Base-by-base conservation (phyloP, 768 basidiomycete species). In the Mycena rebaudengoi region DNA sequence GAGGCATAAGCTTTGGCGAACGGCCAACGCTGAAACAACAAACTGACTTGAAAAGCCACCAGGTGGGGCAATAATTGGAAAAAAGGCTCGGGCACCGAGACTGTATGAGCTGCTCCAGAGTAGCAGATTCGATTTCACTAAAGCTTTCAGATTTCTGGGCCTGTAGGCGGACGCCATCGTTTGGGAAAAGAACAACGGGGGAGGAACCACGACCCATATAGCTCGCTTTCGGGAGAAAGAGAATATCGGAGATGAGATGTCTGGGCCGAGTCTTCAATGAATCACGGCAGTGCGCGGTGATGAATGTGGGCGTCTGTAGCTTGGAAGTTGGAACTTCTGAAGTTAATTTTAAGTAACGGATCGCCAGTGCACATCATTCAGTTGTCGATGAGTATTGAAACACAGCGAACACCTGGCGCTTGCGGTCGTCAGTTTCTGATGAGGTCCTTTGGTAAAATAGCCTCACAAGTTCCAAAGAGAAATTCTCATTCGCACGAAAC, bases 21-120 rank as follows among this genome's bases (percentile, higher is more conserved):
- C 23, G 45, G 18, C 20, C 13, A 20, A 7, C 4, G n/a, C n/a
- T n/a, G n/a, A 16, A 41, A 18, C 10, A 10, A 4, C 20, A 23
- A 18, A 13, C 52, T 7, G 7, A 54, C 52, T 81, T 83, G 73
- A 73, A 78, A 62, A 85, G 76, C 81, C 82, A 84, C 84, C 80
- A 86, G 49, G 81, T 59, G 44, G 82, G 82, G 51, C 73, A 73
- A 66, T 85, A 83, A 40, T 73, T 66, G 16, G 66, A 72, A 65
- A 82, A 83, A 26, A 86, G 71, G 57, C 79, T 81, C 35, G 75
- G 73, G 60, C 82, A 83, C 63, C 74, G 76, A 13, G 73, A 75
- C 69, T 83, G 80, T 23, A 85, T 57, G 40, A 85, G 65, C 16
- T 74, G 69, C 49, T 75, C 76, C 14, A 83, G 66, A 4, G 83